Percentiles rank a stretch among this genome's conserved stretches.
phyloP scores from a whole-genome alignment of 306 rosid species.

The Luffa acutangula region DNA sequence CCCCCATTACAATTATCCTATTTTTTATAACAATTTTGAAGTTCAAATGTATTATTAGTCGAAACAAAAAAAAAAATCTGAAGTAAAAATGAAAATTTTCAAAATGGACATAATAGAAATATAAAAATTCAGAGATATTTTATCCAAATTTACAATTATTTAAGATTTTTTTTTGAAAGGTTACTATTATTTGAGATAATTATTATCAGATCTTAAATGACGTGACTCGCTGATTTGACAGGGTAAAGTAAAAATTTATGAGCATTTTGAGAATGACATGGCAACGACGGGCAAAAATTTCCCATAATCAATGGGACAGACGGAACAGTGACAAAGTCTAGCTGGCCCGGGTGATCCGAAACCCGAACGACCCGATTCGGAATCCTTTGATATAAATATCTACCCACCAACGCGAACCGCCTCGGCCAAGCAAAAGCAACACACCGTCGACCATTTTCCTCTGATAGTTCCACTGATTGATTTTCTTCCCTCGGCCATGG shows the following conservation, averaged over 20 bases:
- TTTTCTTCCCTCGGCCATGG: conserved; percentile 36
- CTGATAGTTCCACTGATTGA: neutral
- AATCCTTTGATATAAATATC: neutral
- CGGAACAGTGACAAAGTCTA: neutral
- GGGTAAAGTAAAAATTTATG: neutral
- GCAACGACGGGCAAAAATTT: neutral
- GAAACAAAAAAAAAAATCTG: too few species aligned
- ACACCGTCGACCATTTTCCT: neutral
- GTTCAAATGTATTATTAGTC: too few species aligned
- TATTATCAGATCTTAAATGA: neutral
- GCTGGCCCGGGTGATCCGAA: neutral
- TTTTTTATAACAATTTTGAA: too few species aligned
- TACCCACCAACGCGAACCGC: too few species aligned
- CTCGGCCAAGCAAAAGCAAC: neutral
- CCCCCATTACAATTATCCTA: too few species aligned
- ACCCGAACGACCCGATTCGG: neutral
- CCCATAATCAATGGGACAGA: neutral
- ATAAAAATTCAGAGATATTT: too few species aligned
- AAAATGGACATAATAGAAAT: too few species aligned
- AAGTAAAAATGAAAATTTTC: too few species aligned
- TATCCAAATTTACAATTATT: too few species aligned
- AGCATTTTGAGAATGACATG: neutral
- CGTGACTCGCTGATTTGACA: neutral
- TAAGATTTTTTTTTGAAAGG: too few species aligned
- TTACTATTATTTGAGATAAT: neutral